phyloP scores from a whole-genome alignment of 2,329 filamentous ascomycete genomes.

The Metarhizium album region DNA sequence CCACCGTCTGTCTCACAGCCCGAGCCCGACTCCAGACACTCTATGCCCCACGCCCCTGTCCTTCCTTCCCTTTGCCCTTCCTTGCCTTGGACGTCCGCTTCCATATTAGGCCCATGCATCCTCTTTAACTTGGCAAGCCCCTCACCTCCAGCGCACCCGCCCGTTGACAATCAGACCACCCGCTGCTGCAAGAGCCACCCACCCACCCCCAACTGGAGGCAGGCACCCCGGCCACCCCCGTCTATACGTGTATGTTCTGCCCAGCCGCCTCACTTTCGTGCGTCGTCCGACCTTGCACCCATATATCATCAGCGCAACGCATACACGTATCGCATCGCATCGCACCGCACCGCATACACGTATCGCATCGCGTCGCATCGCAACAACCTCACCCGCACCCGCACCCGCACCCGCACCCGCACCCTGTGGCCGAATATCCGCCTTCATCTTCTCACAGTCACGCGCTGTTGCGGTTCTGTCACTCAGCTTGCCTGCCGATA shows the following conservation, averaged over 20 bases:
- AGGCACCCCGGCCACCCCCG: background rate
- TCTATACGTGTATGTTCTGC: background rate
- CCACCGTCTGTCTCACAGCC: conserved; percentile 6
- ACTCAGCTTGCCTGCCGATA: too few relatives aligned
- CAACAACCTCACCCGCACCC: background rate
- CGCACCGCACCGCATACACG: background rate
- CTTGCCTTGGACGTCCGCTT: background rate
- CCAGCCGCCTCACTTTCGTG: background rate
- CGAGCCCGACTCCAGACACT: too few relatives aligned
- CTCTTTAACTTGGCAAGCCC: conserved; percentile 4
- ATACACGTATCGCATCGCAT: background rate
- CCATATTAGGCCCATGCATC: conserved; percentile 4
- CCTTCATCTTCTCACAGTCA: too few relatives aligned
- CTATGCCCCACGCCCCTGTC: background rate
- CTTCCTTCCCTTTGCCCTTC: background rate
- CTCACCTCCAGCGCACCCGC: background rate
- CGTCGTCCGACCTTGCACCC: background rate
- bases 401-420: too few relatives aligned
- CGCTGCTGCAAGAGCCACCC: background rate
- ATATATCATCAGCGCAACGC: background rate
- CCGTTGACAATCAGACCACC: background rate
- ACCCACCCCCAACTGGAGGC: background rate
- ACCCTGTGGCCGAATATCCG: too few relatives aligned
- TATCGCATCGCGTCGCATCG: background rate
- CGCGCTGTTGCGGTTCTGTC: too few relatives aligned